Base-by-base conservation (phyloP, 148 eudicot species). In the Rhododendron williamsianum region DNA sequence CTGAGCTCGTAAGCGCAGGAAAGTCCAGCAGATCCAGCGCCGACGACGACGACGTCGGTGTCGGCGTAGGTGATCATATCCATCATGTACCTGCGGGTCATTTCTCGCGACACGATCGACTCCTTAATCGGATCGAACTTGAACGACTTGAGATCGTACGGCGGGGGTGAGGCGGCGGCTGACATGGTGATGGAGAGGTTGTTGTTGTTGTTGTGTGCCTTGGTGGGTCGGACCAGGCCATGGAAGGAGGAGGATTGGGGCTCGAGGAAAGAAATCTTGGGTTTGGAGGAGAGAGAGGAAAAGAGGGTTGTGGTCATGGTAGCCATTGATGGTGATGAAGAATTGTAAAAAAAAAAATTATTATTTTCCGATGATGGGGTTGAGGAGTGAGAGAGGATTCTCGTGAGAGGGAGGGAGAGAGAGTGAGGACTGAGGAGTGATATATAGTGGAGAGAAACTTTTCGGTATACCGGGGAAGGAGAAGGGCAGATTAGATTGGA, bases 21-120 rank as follows among this genome's bases (percentile, higher is more conserved):
- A 4, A 96, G 96, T 0, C 99, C 99, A 19, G 99, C 99, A 4
- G 99, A 95, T 19, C 99, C 99, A 7, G 99, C 99, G 3, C 99
- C 99, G 19, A 96, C 91, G 13, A 96, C 78, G 78, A 96, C 96
- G 9, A 96, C 99, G 83, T 96, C 99, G 9, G 99, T 94, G 46
- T 96, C 99, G 5, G 99, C 99, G 87, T 87, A 90, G 30, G 97
- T 91, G 88, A 96, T 93, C 95, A 96, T 92, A 85, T 96, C 99
- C 23, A 89, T 96, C 99, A 96, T 96, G 93, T 96, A 96, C 16
- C 99, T 89, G 4, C 99, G 90, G 52, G 99, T 96, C 99, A 96
- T 96, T 76, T 96, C 99, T 0, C 99, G 91, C 4, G 98, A 85
- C 16, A 96, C 99, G 80, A 94, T 93, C n/a, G 98, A 94, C 77